Evolutionary conservation across 345 rosid genomes (phyloP).

Genomic region (Lenwebbia sp.): DNA sequence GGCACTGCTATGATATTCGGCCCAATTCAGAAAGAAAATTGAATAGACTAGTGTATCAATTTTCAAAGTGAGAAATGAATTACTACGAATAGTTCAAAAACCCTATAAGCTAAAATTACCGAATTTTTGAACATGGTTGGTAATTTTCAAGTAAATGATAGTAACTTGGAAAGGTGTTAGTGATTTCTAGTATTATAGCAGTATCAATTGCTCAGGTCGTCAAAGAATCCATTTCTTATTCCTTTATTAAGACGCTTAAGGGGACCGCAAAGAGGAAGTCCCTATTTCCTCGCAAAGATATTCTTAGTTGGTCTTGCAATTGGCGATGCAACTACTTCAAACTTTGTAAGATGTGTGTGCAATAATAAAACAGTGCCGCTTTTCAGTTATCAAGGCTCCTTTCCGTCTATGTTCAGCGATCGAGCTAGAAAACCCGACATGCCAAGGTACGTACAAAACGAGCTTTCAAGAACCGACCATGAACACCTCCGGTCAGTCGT

Average conservation of each 20-base stretch:
- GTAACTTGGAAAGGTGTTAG: not conserved
- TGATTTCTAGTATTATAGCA: not conserved
- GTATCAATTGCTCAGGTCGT: no score
- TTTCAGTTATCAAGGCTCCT: not conserved
- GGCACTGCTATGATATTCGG: not conserved
- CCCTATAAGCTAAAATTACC: not conserved
- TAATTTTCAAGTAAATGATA: not conserved
- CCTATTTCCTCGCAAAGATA: no score
- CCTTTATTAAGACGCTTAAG: no score
- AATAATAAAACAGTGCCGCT: not conserved
- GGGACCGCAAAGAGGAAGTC: no score
- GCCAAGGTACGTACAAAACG: not conserved
- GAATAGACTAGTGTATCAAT: not conserved
- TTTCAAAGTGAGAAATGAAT: not conserved
- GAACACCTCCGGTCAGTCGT: not conserved
- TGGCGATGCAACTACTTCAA: no score
- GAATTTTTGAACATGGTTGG: not conserved
- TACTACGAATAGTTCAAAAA: not conserved
- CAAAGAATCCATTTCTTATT: no score
- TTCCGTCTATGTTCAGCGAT: fast-evolving
- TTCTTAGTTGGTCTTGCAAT: no score
- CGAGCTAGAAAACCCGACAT: not conserved
- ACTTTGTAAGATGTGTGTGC: not conserved
- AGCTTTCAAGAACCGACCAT: not conserved
- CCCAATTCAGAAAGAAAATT: not conserved